Base-by-base conservation (phyloP, 805 yeast genomes). In the Saccharomycopsis selenospora region DNA sequence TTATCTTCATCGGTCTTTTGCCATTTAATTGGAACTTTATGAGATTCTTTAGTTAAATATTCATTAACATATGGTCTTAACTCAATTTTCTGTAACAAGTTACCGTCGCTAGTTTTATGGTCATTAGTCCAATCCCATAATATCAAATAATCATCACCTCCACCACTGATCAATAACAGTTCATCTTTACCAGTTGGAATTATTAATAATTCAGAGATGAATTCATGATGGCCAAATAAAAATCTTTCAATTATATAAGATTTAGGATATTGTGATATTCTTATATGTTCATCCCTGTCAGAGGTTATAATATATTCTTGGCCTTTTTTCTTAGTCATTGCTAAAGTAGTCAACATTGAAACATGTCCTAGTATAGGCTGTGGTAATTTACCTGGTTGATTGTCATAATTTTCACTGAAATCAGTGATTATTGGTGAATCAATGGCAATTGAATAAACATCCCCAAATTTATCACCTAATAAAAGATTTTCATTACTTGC, bases 221-320 rank as follows among this genome's bases (percentile, higher is more conserved):
- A 95, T 63, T 88, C 85, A 40, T 71, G 70, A 62, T 91, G 97
- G 3, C 95, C 97, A 63, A 87, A 87, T 46, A 90, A 70, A 79
- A 87, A 89, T 57, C 79, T 76, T 53, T 88, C 84, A 46, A 95
- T 81, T 23, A 89, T 77, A 57, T 71, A 87, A 3, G 90, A 70
- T 54, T 81, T 74, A 1, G 97, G 98, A 58, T 75, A 88, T 55
- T 79, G 75, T 2, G 96, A 77, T 14, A 93, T 72, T 62, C 95
- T 76, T 54, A 93, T 84, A 64, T 95, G 99, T 65, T 93, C 99
- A 65, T 93, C 99, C 66, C 99, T 76, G 67, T 93, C 99, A 33
- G 90, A 80, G 1, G 95, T 80, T 48, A 91, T 71, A 13, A 90
- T 62, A 51, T 66, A 83, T 40, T 63, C 67, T 53, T 72, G 70